phyloP scores from a whole-genome alignment of 768 basidiomycete genomes.

The Udeniomyces megalosporus region DNA sequence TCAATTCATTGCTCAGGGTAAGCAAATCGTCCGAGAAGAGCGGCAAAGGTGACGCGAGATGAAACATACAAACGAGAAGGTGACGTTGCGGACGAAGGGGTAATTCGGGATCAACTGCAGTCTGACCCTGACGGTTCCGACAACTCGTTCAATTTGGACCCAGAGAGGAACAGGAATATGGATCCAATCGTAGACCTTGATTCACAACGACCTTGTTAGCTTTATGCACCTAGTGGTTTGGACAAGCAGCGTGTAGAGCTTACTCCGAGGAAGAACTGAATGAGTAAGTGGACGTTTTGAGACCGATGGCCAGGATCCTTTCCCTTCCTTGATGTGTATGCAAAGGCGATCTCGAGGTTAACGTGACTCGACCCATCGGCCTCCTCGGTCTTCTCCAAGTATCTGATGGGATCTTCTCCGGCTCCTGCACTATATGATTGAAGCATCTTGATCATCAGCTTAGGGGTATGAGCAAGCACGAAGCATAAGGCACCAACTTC shows the following conservation, averaged over 20 bases:
- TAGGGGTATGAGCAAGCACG: neutral
- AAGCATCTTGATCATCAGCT: conserved; percentile 34
- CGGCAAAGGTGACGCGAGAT: neutral
- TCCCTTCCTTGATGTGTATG: conserved; percentile 45
- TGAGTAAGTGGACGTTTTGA: conserved; percentile 47
- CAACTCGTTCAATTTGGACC: conserved; percentile 54
- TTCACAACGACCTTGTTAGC: neutral
- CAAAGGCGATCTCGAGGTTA: conserved; percentile 54
- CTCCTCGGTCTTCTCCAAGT: conserved; percentile 29
- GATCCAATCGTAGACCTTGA: conserved; percentile 33
- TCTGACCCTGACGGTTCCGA: conserved; percentile 46
- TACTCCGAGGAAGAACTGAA: conserved; percentile 50
- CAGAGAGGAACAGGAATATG: conserved; percentile 42
- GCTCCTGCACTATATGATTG: conserved; percentile 17
- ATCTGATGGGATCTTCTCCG: conserved; percentile 28
- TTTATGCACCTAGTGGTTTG: neutral
- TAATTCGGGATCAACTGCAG: conserved; percentile 59
- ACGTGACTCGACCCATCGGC: conserved; percentile 33
- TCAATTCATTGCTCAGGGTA: neutral
- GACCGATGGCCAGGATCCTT: conserved; percentile 35
- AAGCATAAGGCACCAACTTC: no score
- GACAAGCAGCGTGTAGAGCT: no score
- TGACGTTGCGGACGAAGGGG: conserved; percentile 42
- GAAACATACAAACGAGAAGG: conserved; percentile 38
- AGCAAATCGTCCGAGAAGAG: neutral